Evolutionary conservation across 495 filamentous ascomycete species (phyloP).

Genomic region (Penicillium turbatum): DNA sequence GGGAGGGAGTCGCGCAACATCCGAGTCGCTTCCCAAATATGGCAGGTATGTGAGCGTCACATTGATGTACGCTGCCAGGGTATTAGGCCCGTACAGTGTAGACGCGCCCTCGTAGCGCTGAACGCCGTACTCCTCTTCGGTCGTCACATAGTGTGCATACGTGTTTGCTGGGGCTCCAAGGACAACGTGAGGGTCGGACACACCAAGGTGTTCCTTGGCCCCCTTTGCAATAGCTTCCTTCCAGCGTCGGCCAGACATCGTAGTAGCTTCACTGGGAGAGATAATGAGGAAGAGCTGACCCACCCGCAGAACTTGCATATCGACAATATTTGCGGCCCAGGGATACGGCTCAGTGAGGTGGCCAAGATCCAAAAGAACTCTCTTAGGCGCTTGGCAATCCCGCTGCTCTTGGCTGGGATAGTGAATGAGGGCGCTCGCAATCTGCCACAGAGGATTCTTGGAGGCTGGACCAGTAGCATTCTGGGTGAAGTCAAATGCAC

Average conservation of each 20-base stretch:
- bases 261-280: conserved; percentile 86
- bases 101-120: conserved; percentile 96
- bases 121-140: conserved; percentile 82
- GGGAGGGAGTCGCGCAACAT: conserved; percentile 44
- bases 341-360: conserved; percentile 73
- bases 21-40: conserved; percentile 51
- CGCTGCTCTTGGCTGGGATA: conserved; percentile 66
- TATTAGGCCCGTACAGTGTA: conserved; percentile 91
- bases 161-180: conserved; percentile 92
- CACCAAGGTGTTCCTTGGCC: conserved; percentile 42
- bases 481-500: conserved; percentile 92
- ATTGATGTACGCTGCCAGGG: conserved; percentile 86
- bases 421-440: conserved; percentile 70
- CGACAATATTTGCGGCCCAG: conserved; percentile 92
- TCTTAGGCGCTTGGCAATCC: conserved; percentile 77
- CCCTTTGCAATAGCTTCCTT: conserved; percentile 68
- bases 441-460: conserved; percentile 74
- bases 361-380: conserved; percentile 86
- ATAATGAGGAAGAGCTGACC: conserved; percentile 87
- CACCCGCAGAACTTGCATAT: conserved; percentile 83
- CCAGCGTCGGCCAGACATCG: conserved; percentile 94
- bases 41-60: conserved; percentile 68
- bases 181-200: conserved; percentile 65
- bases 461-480: conserved; percentile 65
- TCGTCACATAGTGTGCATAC: conserved; percentile 95